phyloP scores from a whole-genome alignment of 345 rosid species.

The Lepidium didymum region DNA sequence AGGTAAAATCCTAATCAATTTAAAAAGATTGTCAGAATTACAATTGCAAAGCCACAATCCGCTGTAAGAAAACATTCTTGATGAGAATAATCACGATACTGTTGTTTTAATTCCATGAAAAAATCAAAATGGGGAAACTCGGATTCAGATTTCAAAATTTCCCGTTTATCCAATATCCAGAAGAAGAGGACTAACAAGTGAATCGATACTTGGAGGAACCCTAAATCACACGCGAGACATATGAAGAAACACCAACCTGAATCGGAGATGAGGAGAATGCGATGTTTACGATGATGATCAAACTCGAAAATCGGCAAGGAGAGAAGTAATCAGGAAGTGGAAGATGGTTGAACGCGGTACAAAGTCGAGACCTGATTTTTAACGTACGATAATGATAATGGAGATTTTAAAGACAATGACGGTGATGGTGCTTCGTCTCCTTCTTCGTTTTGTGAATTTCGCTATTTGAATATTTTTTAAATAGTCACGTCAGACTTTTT shows the following conservation, averaged over 20 bases:
- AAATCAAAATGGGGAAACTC: background rate
- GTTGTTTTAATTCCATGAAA: background rate
- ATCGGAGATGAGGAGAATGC: background rate
- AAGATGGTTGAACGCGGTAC: background rate
- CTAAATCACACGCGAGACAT: background rate
- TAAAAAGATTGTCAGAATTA: background rate
- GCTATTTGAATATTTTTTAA: background rate
- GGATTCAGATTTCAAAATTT: background rate
- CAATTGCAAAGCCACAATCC: background rate
- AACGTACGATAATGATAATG: slow-evolving; percentile 2
- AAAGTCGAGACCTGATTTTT: slow-evolving; percentile 1
- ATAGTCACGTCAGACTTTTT: too few species aligned
- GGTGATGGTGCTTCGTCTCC: slow-evolving; percentile 1
- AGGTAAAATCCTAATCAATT: background rate
- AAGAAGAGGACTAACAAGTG: background rate
- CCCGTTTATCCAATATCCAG: background rate
- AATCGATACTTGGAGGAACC: background rate
- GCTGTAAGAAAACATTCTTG: background rate
- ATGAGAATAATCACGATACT: background rate
- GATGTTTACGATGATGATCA: background rate
- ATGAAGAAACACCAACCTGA: slow-evolving; percentile 3
- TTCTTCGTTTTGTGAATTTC: background rate
- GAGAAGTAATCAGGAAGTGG: background rate
- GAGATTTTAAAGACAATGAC: slow-evolving; percentile 11
- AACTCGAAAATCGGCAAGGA: background rate